Evolutionary conservation across 257 asterid genomes (phyloP).

Genomic region (Nicotiana tomentosiformis): DNA sequence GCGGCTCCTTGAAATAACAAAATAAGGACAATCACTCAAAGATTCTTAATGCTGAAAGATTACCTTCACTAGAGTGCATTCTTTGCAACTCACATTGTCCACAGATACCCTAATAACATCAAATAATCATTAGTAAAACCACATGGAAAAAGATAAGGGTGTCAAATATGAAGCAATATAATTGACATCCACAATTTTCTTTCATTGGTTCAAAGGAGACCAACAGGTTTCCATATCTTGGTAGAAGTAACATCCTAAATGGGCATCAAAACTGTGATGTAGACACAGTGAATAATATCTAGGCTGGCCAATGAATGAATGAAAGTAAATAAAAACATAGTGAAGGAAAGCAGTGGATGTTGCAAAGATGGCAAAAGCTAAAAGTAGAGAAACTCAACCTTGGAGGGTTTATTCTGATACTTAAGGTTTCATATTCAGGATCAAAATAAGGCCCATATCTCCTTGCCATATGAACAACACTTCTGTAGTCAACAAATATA

Average conservation of each 20-base stretch:
- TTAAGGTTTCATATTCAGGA: slow-evolving; percentile 93
- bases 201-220: not conserved
- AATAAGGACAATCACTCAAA: not conserved
- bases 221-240: not conserved
- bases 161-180: slow-evolving; percentile 13
- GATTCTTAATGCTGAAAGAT: slow-evolving; percentile 6
- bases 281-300: not conserved
- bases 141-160: slow-evolving; percentile 8
- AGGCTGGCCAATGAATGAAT: not conserved
- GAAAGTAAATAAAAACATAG: not conserved
- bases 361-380: slow-evolving; percentile 9
- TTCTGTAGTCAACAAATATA: not conserved
- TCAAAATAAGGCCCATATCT: slow-evolving; percentile 88
- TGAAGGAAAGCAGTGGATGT: not conserved
- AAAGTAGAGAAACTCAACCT: slow-evolving; percentile 41
- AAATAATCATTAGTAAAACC: slow-evolving; percentile 15
- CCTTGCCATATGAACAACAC: slow-evolving; percentile 39
- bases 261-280: not conserved
- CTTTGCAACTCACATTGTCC: slow-evolving; percentile 80
- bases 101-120: slow-evolving; percentile 69
- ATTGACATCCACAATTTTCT: not conserved
- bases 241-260: not conserved
- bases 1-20: not conserved
- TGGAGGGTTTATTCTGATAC: slow-evolving; percentile 97
- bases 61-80: slow-evolving; percentile 93